Base-by-base conservation (phyloP, 192 early-diverging fungal species). In the Phlyctochytrium bullatum region DNA sequence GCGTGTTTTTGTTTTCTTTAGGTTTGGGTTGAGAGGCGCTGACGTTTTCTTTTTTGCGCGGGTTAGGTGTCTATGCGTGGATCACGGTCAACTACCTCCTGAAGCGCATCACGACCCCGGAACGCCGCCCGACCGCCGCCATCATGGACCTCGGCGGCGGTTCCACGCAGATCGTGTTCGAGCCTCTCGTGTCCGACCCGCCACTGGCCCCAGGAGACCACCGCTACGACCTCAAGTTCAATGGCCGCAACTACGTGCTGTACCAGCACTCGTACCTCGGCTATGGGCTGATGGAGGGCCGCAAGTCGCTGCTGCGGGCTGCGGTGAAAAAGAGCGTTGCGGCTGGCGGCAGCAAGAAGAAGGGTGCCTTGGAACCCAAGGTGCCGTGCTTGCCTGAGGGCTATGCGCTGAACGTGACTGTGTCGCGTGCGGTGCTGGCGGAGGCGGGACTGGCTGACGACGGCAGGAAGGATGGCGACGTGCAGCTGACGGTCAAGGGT, bases 161-260 rank as follows among this genome's bases (percentile, higher is more conserved):
- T 2, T 95, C 93, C 25, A 98, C 97, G 4, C 95, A 98, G 77
- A 93, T 98, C 62, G 97, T 96, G 0, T 97, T 97, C 84, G 97
- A 97, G 73, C 96, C 96, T 0, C 52, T 56, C 17, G 29, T 52
- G 1, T 25, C 20, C 2, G 40, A 64, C 23, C 72, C 77, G 32
- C 14, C 76, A n/a, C 79, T 75, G 47, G 79, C 76, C 33, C 67
- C 73, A 35, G 94, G 91, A n/a, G 86, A 90, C 30, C 91, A 96
- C 61, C 81, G 82, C 25, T 87, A 86, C 51, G 82, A 84, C 51
- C 73, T 96, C 66, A 59, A 65, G 20, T 96, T 90, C 62, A 90
- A 88, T 36, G 84, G 83, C 12, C 78, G 88, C 59, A 71, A 80
- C 10, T 93, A 97, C 71, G 67, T 76, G 16, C 88, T 98, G 6